phyloP scores from a whole-genome alignment of 768 basidiomycete genomes.

The Mycena latifolia region DNA sequence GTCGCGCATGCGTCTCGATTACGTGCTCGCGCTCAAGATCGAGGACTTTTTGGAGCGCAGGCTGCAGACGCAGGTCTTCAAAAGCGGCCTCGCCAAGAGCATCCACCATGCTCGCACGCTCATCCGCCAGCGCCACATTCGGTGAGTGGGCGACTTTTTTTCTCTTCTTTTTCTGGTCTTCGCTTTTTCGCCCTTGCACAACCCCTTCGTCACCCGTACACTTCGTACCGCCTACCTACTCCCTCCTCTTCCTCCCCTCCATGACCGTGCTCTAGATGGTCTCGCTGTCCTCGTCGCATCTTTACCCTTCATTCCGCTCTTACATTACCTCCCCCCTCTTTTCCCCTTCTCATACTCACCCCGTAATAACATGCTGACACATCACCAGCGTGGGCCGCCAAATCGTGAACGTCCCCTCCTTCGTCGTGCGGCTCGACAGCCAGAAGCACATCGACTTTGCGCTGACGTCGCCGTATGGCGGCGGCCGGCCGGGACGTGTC shows the following conservation, averaged over 20 bases:
- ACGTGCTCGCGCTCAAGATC: slow-evolving; percentile 98
- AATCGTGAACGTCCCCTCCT: slow-evolving; percentile 98
- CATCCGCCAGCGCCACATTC: slow-evolving; percentile 98
- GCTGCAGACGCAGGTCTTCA: slow-evolving; percentile 99
- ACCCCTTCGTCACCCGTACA: too few relatives aligned
- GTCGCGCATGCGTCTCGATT: slow-evolving; percentile 99
- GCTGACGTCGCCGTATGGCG: slow-evolving; percentile 95
- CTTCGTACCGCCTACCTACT: background rate
- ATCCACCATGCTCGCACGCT: slow-evolving; percentile 99
- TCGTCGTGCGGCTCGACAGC: slow-evolving; percentile 98
- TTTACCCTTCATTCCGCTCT: too few relatives aligned
- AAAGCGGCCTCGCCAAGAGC: slow-evolving; percentile 96
- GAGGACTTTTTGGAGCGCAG: slow-evolving; percentile 99
- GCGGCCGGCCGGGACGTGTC: slow-evolving; percentile 93
- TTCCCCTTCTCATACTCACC: background rate
- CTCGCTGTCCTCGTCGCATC: too few relatives aligned
- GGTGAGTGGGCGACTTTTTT: slow-evolving; percentile 61
- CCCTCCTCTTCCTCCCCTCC: background rate
- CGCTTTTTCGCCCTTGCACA: background rate
- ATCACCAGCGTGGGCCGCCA: slow-evolving; percentile 91
- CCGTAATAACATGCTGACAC: background rate
- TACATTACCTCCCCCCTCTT: background rate
- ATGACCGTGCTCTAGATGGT: too few relatives aligned
- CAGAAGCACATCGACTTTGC: slow-evolving; percentile 99
- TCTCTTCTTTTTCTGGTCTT: background rate